phyloP scores from a whole-genome alignment of 805 yeast genomes.

The Schwanniomyces vanrijiae region DNA sequence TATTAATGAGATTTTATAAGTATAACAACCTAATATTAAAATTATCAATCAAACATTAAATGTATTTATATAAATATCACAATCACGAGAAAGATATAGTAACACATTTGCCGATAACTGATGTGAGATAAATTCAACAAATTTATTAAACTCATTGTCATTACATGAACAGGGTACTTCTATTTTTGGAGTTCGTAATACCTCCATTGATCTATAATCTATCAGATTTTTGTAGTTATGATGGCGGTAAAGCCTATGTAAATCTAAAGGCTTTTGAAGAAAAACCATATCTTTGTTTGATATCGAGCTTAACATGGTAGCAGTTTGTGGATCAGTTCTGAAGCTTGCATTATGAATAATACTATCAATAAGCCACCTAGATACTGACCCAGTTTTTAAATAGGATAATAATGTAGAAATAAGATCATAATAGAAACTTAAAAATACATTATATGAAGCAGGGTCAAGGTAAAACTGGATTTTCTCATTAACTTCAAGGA shows the following conservation, averaged over 20 bases:
- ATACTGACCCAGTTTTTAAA: not conserved
- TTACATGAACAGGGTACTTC: conserved; percentile 9
- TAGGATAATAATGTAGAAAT: conserved; percentile 4
- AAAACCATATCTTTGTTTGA: not conserved
- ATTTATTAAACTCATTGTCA: conserved; percentile 6
- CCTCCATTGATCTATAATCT: conserved; percentile 9
- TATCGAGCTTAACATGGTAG: not conserved
- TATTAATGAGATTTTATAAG: too few species aligned
- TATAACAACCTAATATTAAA: too few species aligned
- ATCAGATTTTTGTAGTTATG: conserved; percentile 11
- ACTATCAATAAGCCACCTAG: not conserved
- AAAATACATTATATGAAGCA: conserved; percentile 6
- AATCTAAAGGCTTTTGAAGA: conserved; percentile 1
- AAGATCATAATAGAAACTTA: conserved; percentile 9
- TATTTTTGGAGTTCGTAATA: conserved; percentile 4
- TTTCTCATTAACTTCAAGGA: conserved; percentile 7
- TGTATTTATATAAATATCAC: not conserved
- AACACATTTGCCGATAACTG: not conserved
- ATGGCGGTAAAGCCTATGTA: conserved; percentile 10
- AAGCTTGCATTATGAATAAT: not conserved
- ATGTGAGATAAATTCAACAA: conserved; percentile 1
- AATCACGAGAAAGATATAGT: not conserved
- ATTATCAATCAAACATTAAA: not conserved
- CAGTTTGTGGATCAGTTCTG: not conserved
- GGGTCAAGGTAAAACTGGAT: conserved; percentile 14